Evolutionary conservation across 768 basidiomycete species (phyloP), one percentile per base, ranked within the genome.

Genomic region (Mycena leptocephala): DNA sequence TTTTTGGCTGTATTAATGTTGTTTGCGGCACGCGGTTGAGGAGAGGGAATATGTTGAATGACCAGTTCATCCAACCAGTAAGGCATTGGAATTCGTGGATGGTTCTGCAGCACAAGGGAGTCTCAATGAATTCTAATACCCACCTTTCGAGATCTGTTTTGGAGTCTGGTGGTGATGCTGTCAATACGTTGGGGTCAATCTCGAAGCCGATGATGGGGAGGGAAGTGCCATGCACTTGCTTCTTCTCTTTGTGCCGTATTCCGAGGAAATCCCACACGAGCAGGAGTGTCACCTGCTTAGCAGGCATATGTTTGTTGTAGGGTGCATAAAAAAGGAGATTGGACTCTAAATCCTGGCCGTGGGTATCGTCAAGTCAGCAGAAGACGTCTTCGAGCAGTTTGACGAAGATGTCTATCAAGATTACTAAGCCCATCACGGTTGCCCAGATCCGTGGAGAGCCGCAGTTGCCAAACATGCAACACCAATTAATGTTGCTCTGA

Each of bases 171-270:
- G 78, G 74, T 64, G 84, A 77, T 0, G 63, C n/a, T n/a, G 66
- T 35, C 80, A 86, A 81, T 0, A 33, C 20, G 24, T 83, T 79
- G 0, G 80, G 79, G 33, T 86, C 78, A 2, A 86, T 81, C 0
- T 78, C n/a, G 37, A 86, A 85, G 0, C 85, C 83, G 46, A 86
- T 83, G n/a, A n/a, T n/a, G n/a, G n/a, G n/a, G n/a, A n/a, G n/a
- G n/a, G n/a, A n/a, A n/a, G n/a, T n/a, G n/a, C 80, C 83, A 30
- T 61, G 80, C 0, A 81, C 6, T 41, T 84, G 82, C 66, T 84
- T 84, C 24, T 35, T 28, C 41, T 76, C 59, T 48, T 82, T 69
- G 64, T 83, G 81, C 4, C 79, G 83, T 22, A 82, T 75, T 26
- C 79, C 79, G 20, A 82, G 63, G 24, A 71, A 37, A 62, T 84